Evolutionary conservation across 2,329 filamentous ascomycete genomes (phyloP).

Genomic region (Aspergillus bombycis): DNA sequence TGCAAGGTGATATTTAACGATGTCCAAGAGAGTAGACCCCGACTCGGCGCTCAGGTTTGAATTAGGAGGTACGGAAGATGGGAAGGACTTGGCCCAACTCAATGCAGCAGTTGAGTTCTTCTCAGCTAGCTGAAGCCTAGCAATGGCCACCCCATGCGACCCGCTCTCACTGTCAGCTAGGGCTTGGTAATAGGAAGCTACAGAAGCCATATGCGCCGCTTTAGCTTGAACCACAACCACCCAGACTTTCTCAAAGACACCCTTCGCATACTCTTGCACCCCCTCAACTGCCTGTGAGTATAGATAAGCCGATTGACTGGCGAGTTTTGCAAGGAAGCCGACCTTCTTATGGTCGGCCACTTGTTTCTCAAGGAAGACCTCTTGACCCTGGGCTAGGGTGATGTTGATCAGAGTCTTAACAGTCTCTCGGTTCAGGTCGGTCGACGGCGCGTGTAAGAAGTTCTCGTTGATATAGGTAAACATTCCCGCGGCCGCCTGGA

Average conservation of each 20-base stretch:
- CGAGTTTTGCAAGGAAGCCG: slow-evolving; percentile 86
- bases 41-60: slow-evolving; percentile 85
- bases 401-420: slow-evolving; percentile 92
- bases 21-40: slow-evolving; percentile 71
- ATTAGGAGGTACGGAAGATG: slow-evolving; percentile 73
- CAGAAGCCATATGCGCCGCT: slow-evolving; percentile 76
- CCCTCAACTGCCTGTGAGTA: slow-evolving; percentile 88
- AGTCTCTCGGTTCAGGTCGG: slow-evolving; percentile 92
- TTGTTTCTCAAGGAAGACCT: slow-evolving; percentile 97
- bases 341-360: slow-evolving; percentile 90
- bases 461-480: slow-evolving; percentile 99
- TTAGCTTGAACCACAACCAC: slow-evolving; percentile 73
- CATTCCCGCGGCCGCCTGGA: slow-evolving; percentile 98
- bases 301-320: slow-evolving; percentile 84
- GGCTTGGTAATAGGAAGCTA: slow-evolving; percentile 93
- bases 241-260: slow-evolving; percentile 95
- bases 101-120: slow-evolving; percentile 76
- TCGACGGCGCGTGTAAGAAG: slow-evolving; percentile 93
- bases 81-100: slow-evolving; percentile 76
- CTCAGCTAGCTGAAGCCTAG: slow-evolving; percentile 81
- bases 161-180: slow-evolving; percentile 87
- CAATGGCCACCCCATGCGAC: slow-evolving; percentile 81
- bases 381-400: slow-evolving; percentile 93
- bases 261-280: slow-evolving; percentile 87
- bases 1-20: slow-evolving; percentile 79